Evolutionary conservation across 2,329 filamentous ascomycete species (phyloP).

Genomic region (Cercospora beticola): DNA sequence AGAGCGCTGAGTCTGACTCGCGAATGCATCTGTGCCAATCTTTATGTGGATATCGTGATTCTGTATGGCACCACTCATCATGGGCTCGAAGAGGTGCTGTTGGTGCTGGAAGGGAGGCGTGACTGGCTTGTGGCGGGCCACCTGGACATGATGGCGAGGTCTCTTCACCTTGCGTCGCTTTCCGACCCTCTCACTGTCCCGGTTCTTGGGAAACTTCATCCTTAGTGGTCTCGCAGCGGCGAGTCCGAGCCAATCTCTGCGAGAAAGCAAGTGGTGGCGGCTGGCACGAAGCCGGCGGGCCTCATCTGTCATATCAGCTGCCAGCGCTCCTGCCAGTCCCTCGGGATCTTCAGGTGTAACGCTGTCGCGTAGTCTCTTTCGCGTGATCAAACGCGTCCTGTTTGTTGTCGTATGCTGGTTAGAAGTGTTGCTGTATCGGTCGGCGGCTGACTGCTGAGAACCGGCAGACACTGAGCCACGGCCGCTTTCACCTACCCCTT

Average conservation of each 20-base stretch:
- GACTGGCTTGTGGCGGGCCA: conserved; percentile 10
- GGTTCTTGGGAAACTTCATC: conserved; percentile 26
- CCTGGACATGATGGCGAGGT: conserved; percentile 7
- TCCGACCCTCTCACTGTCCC: conserved; percentile 31
- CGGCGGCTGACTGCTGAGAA: not conserved
- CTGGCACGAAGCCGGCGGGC: not conserved
- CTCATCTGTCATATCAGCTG: not conserved
- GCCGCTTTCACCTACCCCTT: not conserved
- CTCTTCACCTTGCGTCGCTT: conserved; percentile 33
- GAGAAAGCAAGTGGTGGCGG: conserved; percentile 31
- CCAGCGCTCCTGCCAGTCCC: not conserved
- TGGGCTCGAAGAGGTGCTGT: conserved; percentile 8
- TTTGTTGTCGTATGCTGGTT: not conserved
- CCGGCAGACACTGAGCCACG: not conserved
- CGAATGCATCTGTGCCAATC: conserved; percentile 37
- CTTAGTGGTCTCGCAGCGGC: conserved; percentile 29
- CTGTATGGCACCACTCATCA: conserved; percentile 32
- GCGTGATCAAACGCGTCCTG: not conserved
- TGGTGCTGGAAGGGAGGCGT: conserved; percentile 27
- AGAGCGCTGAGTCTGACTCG: conserved; percentile 31
- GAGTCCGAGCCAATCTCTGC: conserved; percentile 37
- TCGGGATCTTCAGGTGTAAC: not conserved
- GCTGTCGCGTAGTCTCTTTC: not conserved
- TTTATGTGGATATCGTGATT: conserved; percentile 32
- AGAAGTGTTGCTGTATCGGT: not conserved